Evolutionary conservation across 2,329 filamentous ascomycete species (phyloP).

Genomic region (Colletotrichum shisoi): DNA sequence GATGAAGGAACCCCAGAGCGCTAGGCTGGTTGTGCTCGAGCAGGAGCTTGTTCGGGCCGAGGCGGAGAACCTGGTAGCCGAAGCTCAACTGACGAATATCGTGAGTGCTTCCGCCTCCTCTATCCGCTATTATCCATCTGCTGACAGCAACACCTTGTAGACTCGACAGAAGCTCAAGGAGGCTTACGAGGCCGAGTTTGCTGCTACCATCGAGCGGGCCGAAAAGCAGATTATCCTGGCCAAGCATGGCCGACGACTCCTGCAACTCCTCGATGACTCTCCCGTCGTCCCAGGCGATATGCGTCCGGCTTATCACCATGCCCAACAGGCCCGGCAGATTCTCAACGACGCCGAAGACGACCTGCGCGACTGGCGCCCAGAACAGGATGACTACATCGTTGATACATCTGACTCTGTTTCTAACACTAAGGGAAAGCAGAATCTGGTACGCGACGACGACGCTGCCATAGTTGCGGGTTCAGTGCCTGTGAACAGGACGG

Average conservation of each 20-base stretch:
- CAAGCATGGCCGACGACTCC: conserved; percentile 83
- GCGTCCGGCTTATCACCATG: conserved; percentile 72
- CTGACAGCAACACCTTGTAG: conserved; percentile 52
- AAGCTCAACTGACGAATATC: conserved; percentile 94
- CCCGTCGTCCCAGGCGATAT: conserved; percentile 87
- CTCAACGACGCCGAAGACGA: conserved; percentile 93
- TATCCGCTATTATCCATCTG: not conserved
- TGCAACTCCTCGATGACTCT: conserved; percentile 87
- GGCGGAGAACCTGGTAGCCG: conserved; percentile 93
- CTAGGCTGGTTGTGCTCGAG: conserved; percentile 83
- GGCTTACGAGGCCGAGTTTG: conserved; percentile 87
- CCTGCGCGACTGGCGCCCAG: conserved; percentile 75
- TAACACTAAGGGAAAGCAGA: conserved; percentile 24
- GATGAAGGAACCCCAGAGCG: conserved; percentile 87
- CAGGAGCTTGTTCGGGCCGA: conserved; percentile 96
- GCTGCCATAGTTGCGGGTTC: conserved; percentile 25
- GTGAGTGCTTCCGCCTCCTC: conserved; percentile 61
- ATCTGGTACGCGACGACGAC: conserved; percentile 26
- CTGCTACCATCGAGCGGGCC: conserved; percentile 90
- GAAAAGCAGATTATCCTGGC: conserved; percentile 97
- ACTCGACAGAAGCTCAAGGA: conserved; percentile 97
- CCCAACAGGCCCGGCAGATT: conserved; percentile 77
- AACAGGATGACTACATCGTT: conserved; percentile 47
- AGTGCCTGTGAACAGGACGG: conserved; percentile 3
- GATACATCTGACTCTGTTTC: conserved; percentile 21